Percentiles rank a stretch among this genome's conserved stretches.
These are phyloP conservation scores for Truncatella angustata DNA, from an alignment of 2,329 filamentous ascomycete species.

Conservation along the genomic window DNA sequence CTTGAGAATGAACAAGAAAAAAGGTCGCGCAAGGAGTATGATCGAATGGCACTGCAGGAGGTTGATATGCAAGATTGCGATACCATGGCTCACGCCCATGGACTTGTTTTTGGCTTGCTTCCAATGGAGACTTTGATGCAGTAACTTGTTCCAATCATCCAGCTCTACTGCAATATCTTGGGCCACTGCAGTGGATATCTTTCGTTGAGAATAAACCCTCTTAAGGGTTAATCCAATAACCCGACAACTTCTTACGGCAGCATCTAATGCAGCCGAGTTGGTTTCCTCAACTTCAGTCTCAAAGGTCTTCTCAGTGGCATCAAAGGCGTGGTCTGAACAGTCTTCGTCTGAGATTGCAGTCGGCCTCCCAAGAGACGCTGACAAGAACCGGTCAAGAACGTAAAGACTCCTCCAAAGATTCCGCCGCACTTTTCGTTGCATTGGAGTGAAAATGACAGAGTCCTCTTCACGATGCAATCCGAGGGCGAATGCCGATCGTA, in stretches of 20 bases:
- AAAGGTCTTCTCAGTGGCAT: slow-evolving; percentile 12
- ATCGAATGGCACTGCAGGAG: slow-evolving; percentile 62
- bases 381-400: slow-evolving; percentile 62
- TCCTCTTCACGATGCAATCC: slow-evolving; percentile 62
- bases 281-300: slow-evolving; percentile 16
- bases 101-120: slow-evolving; percentile 42
- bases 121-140: slow-evolving; percentile 49
- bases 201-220: slow-evolving; percentile 58
- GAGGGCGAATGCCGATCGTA: slow-evolving; percentile 59
- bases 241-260: slow-evolving; percentile 55
- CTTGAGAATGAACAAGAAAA: slow-evolving; percentile 58
- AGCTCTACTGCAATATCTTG: slow-evolving; percentile 56
- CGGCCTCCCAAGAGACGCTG: slow-evolving; percentile 61
- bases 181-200: slow-evolving; percentile 55
- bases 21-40: slow-evolving; percentile 62
- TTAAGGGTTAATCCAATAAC: slow-evolving; percentile 58
- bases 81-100: slow-evolving; percentile 44
- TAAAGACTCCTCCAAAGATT: slow-evolving; percentile 66
- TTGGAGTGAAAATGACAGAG: slow-evolving; percentile 47
- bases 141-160: slow-evolving; percentile 48
- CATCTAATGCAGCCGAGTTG: slow-evolving; percentile 42
- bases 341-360: slow-evolving; percentile 61
- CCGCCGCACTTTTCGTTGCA: slow-evolving; percentile 46
- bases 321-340: slow-evolving; percentile 51
- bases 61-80: slow-evolving; percentile 62